These are phyloP conservation scores for Camelina neglecta DNA, from an alignment of 345 rosid genomes.

Conservation along the genomic window DNA sequence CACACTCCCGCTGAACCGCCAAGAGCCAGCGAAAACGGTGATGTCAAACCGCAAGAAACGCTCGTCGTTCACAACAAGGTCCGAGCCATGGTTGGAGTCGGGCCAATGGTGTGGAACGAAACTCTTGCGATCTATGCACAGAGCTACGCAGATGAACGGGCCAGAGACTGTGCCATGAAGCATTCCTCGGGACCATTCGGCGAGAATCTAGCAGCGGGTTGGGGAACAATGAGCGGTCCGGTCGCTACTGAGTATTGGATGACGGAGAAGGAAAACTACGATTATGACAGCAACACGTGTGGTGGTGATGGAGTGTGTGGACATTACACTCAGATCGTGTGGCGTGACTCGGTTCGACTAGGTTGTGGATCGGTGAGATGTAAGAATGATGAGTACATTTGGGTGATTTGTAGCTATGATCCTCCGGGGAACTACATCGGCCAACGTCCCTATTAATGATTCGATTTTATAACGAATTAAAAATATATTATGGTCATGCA, in stretches of 20 bases:
- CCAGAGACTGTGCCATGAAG: conserved; percentile 48
- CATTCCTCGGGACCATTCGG: conserved; percentile 61
- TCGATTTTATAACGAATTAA: no score
- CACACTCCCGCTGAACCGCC: conserved; percentile 35
- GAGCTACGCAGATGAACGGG: conserved; percentile 42
- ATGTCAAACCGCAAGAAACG: conserved; percentile 50
- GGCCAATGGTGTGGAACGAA: conserved; percentile 54
- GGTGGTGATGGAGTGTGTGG: conserved; percentile 52
- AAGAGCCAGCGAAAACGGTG: conserved; percentile 25
- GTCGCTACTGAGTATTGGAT: conserved; percentile 63
- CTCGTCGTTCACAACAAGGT: conserved; percentile 53
- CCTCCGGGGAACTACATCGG: conserved; percentile 60
- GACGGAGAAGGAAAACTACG: conserved; percentile 55
- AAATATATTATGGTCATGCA: conserved; percentile 16
- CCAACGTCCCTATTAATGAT: conserved; percentile 47
- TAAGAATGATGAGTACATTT: conserved; percentile 53
- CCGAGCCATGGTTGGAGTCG: conserved; percentile 49
- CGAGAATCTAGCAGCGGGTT: conserved; percentile 60
- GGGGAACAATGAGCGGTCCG: conserved; percentile 43
- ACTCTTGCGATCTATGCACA: conserved; percentile 52
- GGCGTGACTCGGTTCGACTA: conserved; percentile 57
- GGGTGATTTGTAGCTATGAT: conserved; percentile 65
- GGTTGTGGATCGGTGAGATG: conserved; percentile 74
- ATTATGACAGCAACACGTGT: conserved; percentile 52
- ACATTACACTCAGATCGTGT: conserved; percentile 74